A percentile compares a stretch with the other conserved stretches of the same genome.
Conservation (phyloP, 352 stramenopile genomes). For the Phytophthora rubi region DNA sequence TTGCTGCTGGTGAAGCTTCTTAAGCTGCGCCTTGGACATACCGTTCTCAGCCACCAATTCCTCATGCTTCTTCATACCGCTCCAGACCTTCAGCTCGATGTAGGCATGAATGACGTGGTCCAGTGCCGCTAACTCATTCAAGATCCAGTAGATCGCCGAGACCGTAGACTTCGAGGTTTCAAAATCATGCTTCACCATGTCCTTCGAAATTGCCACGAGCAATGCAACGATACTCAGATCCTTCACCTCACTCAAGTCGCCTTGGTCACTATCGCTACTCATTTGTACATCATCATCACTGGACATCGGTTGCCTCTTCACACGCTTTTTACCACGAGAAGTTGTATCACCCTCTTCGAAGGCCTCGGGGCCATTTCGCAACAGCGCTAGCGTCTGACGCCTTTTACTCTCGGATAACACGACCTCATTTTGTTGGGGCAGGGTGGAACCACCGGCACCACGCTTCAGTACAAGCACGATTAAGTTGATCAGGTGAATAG, state of each 20-base stretch:
- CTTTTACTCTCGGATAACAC: constrained; percentile 55
- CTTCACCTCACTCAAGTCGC: constrained; percentile 59
- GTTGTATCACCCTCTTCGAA: constrained; percentile 67
- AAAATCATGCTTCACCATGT: constrained; percentile 80
- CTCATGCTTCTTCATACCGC: constrained; percentile 68
- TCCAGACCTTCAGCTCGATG: constrained; percentile 68
- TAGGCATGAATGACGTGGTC: constrained; percentile 59
- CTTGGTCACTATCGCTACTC: constrained; percentile 76
- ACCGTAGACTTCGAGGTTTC: constrained; percentile 82
- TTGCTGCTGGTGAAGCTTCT: constrained; percentile 83
- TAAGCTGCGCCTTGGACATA: constrained; percentile 72
- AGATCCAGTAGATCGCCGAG: constrained; percentile 82
- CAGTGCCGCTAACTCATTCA: constrained; percentile 65
- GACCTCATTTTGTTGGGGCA: constrained; percentile 35
- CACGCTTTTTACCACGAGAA: constrained; percentile 67
- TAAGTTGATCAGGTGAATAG: constrained; percentile 75
- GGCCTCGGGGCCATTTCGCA: constrained; percentile 63
- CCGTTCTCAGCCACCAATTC: constrained; percentile 56
- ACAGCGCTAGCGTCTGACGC: constrained; percentile 47
- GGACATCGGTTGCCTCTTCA: constrained; percentile 58
- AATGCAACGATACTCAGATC: constrained; percentile 69
- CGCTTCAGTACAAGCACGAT: constrained; percentile 66
- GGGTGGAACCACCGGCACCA: constrained; percentile 16
- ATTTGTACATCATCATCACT: constrained; percentile 74
- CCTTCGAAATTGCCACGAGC: constrained; percentile 63